phyloP scores from a whole-genome alignment of 305 asterid genomes.

The Solanum hybrid region DNA sequence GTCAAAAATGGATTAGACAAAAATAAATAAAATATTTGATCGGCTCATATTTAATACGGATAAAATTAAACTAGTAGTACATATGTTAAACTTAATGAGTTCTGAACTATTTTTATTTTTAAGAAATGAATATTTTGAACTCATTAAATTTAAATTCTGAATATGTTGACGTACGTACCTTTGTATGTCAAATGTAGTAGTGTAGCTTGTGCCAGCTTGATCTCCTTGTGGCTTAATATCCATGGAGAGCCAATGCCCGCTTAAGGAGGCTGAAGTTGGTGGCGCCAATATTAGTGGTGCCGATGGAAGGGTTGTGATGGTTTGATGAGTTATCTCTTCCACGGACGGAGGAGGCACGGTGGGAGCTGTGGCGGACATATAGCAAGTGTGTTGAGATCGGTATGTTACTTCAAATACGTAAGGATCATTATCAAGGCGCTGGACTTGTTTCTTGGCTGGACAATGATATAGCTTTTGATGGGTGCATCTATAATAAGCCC shows the following conservation, averaged over 20 bases:
- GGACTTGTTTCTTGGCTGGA: constrained; percentile 84
- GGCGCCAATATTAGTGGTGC: not conserved
- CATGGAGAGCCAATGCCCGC: constrained; percentile 56
- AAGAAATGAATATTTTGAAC: not conserved
- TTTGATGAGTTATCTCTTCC: constrained; percentile 6
- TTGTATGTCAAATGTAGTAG: constrained; percentile 1
- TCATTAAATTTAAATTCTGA: not conserved
- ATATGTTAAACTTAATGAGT: not conserved
- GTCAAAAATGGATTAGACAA: not conserved
- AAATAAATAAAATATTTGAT: not conserved
- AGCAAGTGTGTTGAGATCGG: constrained; percentile 58
- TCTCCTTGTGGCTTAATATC: constrained; percentile 18
- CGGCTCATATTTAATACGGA: not conserved
- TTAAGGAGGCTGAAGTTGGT: constrained; percentile 9
- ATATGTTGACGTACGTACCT: not conserved
- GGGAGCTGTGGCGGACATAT: constrained; percentile 57
- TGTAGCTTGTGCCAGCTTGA: constrained; percentile 3
- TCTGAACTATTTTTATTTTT: not conserved
- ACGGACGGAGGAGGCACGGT: constrained; percentile 24
- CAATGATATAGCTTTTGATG: constrained; percentile 61
- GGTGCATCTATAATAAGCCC: constrained; percentile 83
- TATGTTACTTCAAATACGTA: constrained; percentile 57
- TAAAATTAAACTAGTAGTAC: not conserved
- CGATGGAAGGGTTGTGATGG: constrained; percentile 4
- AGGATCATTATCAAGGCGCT: constrained; percentile 54